Evolutionary conservation across 2,329 filamentous ascomycete species (phyloP), one percentile per base, ranked within the genome.

Genomic region (Catunica adiposa): DNA sequence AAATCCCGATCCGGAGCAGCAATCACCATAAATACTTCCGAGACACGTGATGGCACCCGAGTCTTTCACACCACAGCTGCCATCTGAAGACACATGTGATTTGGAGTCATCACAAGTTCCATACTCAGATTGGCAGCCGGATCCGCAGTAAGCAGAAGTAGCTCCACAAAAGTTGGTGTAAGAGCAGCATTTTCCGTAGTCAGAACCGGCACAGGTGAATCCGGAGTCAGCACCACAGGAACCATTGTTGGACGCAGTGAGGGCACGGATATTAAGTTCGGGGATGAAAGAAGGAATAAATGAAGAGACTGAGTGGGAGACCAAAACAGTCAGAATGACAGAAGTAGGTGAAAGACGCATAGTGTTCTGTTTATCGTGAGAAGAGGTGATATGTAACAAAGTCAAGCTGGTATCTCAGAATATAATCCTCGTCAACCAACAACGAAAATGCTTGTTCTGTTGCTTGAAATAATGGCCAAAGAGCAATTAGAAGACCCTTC

Each of bases 21-120:
- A 62, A 44, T 64, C 60, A 7, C 68, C 68, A 42, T 64, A 67
- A 1, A 57, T 40, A 48, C 64, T 66, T 11, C 66, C 67, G 47
- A 62, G 56, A 59, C 68, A 70, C 50, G 66, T 69, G 47, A 63
- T 62, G 25, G 22, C 26, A 15, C 17, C 46, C 38, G 64, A 64
- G 29, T 60, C 60, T 15, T 31, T 15, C 20, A 26, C 52, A 9
- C 66, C 68, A 55, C 68, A 70, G 8, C 61, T 61, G 23, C 65
- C 67, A 52, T 69, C 67, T 6, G 63, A 61, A 2, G 34, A 46
- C 55, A 59, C 23, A n/a, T n/a, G n/a, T n/a, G n/a, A n/a, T n/a
- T n/a, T n/a, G n/a, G n/a, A n/a, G 11, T 11, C 50, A 4, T 56
- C 55, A 51, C 61, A 62, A 29, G 54, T 51, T 17, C 61, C 61